A percentile compares a stretch with the other conserved stretches of the same genome.
These are phyloP conservation scores for Lomentospora prolificans DNA, from an alignment of 2,329 filamentous ascomycete genomes.

Conservation along the genomic window DNA sequence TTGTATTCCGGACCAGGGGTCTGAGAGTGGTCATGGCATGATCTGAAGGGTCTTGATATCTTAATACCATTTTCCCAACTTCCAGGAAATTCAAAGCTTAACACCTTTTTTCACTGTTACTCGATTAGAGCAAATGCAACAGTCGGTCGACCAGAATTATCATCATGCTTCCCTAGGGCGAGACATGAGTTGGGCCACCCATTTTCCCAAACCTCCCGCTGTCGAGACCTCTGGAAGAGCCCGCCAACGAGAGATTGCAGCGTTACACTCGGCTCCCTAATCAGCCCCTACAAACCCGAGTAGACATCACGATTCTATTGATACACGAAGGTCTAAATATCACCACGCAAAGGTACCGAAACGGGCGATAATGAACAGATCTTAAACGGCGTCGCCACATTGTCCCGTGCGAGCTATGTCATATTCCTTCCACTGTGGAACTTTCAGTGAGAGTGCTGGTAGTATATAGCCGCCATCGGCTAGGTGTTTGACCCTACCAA, in stretches of 20 bases:
- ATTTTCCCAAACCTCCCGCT: background rate
- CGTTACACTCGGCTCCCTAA: background rate
- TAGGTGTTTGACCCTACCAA: constrained; percentile 15
- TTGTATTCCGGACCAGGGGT: too few relatives aligned
- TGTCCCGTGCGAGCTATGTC: constrained; percentile 10
- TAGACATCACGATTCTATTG: too few relatives aligned
- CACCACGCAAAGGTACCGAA: too few relatives aligned
- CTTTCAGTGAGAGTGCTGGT: constrained; percentile 24
- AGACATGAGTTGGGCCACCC: background rate
- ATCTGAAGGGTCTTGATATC: too few relatives aligned
- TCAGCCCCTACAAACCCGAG: background rate
- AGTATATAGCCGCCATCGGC: constrained; percentile 20
- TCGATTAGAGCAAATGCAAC: too few relatives aligned
- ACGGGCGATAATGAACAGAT: too few relatives aligned
- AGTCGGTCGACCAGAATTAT: too few relatives aligned
- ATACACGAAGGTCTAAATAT: too few relatives aligned
- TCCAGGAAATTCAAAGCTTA: too few relatives aligned
- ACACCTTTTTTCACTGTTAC: too few relatives aligned
- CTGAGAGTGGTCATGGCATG: too few relatives aligned
- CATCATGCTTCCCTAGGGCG: background rate
- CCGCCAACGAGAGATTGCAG: background rate
- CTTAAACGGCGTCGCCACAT: background rate
- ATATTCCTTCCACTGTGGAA: constrained; percentile 29
- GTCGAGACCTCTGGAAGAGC: background rate
- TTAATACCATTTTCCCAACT: too few relatives aligned